These are phyloP conservation scores for Sporothrix inflata DNA, from an alignment of 2,329 filamentous ascomycete species.

Conservation along the genomic window DNA sequence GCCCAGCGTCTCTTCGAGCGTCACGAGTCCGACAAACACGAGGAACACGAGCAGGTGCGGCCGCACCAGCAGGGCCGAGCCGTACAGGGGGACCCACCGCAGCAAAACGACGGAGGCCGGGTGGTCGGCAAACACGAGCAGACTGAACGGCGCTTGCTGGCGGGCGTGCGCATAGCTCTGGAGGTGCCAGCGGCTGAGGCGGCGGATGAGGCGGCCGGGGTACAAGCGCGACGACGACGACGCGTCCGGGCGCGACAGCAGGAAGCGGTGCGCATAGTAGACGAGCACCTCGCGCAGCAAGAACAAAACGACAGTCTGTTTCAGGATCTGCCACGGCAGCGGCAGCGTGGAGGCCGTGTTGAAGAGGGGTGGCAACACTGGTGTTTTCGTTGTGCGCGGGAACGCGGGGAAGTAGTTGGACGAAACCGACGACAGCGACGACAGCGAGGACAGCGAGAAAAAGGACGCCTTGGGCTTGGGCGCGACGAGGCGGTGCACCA, in stretches of 20 bases:
- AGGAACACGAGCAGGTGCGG: conserved; percentile 76
- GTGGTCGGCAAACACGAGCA: conserved; percentile 69
- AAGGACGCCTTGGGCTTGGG: not conserved
- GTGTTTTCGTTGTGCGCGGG: not conserved
- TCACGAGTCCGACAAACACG: conserved; percentile 63
- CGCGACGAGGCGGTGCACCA: not conserved
- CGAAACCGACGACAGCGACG: not conserved
- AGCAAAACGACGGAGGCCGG: conserved; percentile 65
- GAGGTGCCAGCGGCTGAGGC: conserved; percentile 42
- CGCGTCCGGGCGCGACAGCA: conserved; percentile 49
- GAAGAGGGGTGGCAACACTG: conserved; percentile 44
- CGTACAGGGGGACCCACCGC: conserved; percentile 66
- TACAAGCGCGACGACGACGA: conserved; percentile 30
- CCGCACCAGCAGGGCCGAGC: conserved; percentile 66
- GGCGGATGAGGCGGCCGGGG: conserved; percentile 41
- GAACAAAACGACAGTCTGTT: conserved; percentile 52
- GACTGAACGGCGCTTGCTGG: conserved; percentile 60
- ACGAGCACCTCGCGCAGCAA: conserved; percentile 60
- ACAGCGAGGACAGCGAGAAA: not conserved
- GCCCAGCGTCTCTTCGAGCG: conserved; percentile 67
- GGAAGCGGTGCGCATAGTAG: conserved; percentile 73
- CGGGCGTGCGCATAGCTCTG: conserved; percentile 55
- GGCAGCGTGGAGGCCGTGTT: conserved; percentile 54
- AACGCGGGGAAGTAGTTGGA: not conserved
- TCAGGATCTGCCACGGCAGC: conserved; percentile 57